Conservation (phyloP, 2,329 filamentous ascomycete genomes). For the Clonostachys rosea region DNA sequence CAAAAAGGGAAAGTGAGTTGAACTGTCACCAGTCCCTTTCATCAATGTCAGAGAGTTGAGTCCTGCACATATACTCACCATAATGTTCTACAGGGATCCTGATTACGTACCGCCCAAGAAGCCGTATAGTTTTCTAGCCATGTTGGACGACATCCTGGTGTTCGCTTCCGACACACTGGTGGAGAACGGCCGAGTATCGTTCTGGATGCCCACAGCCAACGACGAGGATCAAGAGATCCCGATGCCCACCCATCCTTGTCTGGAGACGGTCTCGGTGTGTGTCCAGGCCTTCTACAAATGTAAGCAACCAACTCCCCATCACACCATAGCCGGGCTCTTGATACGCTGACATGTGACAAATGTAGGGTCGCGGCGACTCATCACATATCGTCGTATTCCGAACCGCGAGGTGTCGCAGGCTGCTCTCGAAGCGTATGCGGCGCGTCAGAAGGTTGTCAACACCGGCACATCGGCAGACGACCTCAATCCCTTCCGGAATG, state of each 20-base stretch:
- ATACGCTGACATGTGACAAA: background rate
- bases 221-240: constrained; percentile 72
- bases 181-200: constrained; percentile 73
- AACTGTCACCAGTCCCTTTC: no score
- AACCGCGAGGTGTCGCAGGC: constrained; percentile 48
- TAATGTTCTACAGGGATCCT: constrained; percentile 27
- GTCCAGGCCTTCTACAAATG: constrained; percentile 89
- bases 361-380: constrained; percentile 78
- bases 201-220: constrained; percentile 96
- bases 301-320: constrained; percentile 26
- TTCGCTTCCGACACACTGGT: constrained; percentile 78
- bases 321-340: background rate
- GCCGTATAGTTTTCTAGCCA: constrained; percentile 85
- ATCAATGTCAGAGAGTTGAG: no score
- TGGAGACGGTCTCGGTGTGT: constrained; percentile 72
- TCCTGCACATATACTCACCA: no score
- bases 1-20: constrained; percentile 59
- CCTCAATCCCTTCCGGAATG: constrained; percentile 54
- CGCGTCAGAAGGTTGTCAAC: constrained; percentile 16
- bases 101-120: constrained; percentile 83
- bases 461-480: constrained; percentile 50
- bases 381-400: constrained; percentile 74
- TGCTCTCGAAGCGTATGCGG: constrained; percentile 29
- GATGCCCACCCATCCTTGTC: constrained; percentile 69
- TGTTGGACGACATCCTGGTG: constrained; percentile 83